Percentiles rank a stretch among this genome's conserved stretches.
Evolutionary conservation across 2,329 filamentous ascomycete genomes (phyloP).

Genomic region (Trichoderma atroviride): DNA sequence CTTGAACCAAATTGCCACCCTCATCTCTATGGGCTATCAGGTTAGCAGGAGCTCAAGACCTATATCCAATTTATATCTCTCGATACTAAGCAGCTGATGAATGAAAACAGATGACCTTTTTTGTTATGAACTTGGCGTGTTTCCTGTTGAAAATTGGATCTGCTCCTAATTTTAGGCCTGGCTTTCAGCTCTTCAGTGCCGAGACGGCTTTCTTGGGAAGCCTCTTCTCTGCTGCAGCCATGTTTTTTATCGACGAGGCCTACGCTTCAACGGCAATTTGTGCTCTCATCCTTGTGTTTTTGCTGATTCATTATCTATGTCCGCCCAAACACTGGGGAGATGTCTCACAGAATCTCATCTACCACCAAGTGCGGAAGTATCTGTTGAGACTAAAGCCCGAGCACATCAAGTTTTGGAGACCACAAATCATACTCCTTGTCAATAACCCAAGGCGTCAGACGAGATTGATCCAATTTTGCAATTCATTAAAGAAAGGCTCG

Average conservation of each 20-base stretch:
- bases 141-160: conserved; percentile 85
- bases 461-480: conserved; percentile 86
- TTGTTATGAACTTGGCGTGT: conserved; percentile 85
- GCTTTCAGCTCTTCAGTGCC: conserved; percentile 88
- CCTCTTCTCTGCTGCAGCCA: conserved; percentile 74
- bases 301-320: conserved; percentile 82
- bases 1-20: conserved; percentile 84
- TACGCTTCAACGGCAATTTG: conserved; percentile 77
- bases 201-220: conserved; percentile 76
- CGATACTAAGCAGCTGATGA: background rate
- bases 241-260: conserved; percentile 87
- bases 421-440: conserved; percentile 81
- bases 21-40: conserved; percentile 89
- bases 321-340: conserved; percentile 90
- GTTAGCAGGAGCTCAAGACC: conserved; percentile 40
- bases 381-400: conserved; percentile 80
- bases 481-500: conserved; percentile 84
- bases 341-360: conserved; percentile 86
- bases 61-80: background rate
- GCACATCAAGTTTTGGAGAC: conserved; percentile 92
- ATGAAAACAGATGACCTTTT: conserved; percentile 71
- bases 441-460: conserved; percentile 82
- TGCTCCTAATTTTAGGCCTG: conserved; percentile 84
- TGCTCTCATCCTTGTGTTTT: conserved; percentile 74
- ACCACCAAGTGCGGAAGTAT: conserved; percentile 84